These are phyloP conservation scores for Haplosporangium sp. DNA, from an alignment of 371 early-diverging fungal species.

Conservation along the genomic window DNA sequence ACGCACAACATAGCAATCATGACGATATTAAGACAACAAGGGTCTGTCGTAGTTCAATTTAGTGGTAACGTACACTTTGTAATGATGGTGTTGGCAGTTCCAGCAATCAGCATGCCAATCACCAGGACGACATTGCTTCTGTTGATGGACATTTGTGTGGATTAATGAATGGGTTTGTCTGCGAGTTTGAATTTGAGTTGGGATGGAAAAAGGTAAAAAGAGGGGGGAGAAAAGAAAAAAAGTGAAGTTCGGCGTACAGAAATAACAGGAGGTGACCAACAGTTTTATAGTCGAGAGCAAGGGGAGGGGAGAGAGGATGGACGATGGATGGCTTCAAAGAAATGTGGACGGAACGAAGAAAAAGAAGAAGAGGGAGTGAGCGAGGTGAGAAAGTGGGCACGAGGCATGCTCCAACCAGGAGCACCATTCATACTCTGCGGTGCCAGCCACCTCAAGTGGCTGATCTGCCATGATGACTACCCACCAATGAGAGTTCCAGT, in stretches of 20 bases:
- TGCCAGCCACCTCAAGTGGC: background rate
- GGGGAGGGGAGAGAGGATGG: background rate
- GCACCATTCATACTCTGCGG: background rate
- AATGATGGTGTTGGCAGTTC: constrained; percentile 87
- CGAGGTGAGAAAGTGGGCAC: background rate
- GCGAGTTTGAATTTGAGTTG: background rate
- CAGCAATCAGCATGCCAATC: constrained; percentile 83
- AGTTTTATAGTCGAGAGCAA: background rate
- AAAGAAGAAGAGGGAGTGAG: background rate
- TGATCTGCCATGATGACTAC: constrained; percentile 3
- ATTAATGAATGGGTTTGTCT: background rate
- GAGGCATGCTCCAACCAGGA: constrained; percentile 1
- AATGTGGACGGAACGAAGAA: background rate
- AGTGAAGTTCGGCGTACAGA: background rate
- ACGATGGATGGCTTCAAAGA: background rate
- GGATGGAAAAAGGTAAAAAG: background rate
- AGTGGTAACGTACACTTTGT: constrained; percentile 67
- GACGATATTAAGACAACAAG: no score
- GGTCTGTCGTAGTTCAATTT: no score
- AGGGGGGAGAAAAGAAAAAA: background rate
- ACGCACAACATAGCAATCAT: no score
- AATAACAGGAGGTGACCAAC: background rate
- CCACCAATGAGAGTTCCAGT: constrained; percentile 26
- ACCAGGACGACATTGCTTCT: constrained; percentile 62
- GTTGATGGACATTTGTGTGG: constrained; percentile 47